A percentile compares a stretch with the other conserved stretches of the same genome.
phyloP scores from a whole-genome alignment of 2,329 filamentous ascomycete genomes.

The Pseudogymnoascus pannorum region DNA sequence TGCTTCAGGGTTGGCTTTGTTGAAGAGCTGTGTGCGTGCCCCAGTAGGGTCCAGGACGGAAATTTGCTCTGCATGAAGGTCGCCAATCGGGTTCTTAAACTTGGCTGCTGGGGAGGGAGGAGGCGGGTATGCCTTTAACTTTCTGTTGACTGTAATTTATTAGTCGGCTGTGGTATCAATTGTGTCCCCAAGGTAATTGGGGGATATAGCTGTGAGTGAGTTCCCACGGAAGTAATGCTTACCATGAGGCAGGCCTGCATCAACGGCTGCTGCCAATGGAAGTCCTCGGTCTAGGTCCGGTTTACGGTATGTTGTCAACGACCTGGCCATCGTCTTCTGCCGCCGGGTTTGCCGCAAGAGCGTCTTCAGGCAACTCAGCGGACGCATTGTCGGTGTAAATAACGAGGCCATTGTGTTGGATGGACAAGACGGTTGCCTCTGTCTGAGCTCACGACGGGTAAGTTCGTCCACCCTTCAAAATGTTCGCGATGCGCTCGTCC shows the following conservation, averaged over 20 bases:
- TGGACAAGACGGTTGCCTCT: slow-evolving; percentile 7
- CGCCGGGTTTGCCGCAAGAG: slow-evolving; percentile 52
- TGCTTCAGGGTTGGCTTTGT: slow-evolving; percentile 66
- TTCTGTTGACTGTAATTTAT: slow-evolving; percentile 31
- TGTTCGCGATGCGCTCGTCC: slow-evolving; percentile 3
- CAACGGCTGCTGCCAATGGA: slow-evolving; percentile 1
- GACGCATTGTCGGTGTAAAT: slow-evolving; percentile 44
- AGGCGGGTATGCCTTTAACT: slow-evolving; percentile 45
- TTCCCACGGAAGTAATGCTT: not conserved
- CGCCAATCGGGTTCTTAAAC: slow-evolving; percentile 60
- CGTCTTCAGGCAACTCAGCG: slow-evolving; percentile 63
- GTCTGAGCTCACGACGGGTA: not conserved
- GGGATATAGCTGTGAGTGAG: not conserved
- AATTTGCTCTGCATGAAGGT: slow-evolving; percentile 63
- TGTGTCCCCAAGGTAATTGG: not conserved
- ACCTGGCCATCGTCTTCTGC: slow-evolving; percentile 38
- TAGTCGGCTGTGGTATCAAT: slow-evolving; percentile 6
- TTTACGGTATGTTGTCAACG: slow-evolving; percentile 40
- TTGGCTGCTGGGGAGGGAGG: slow-evolving; percentile 46
- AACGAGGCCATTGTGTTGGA: slow-evolving; percentile 23
- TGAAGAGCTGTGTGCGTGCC: slow-evolving; percentile 74
- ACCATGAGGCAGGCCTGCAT: slow-evolving; percentile 4
- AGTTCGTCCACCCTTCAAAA: slow-evolving; percentile 8
- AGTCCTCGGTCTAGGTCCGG: slow-evolving; percentile 4
- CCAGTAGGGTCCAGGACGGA: slow-evolving; percentile 74